Percentiles rank a stretch among this genome's conserved stretches.
phyloP scores from a whole-genome alignment of 371 early-diverging fungal species.

The Lichtheimia ramosa region DNA sequence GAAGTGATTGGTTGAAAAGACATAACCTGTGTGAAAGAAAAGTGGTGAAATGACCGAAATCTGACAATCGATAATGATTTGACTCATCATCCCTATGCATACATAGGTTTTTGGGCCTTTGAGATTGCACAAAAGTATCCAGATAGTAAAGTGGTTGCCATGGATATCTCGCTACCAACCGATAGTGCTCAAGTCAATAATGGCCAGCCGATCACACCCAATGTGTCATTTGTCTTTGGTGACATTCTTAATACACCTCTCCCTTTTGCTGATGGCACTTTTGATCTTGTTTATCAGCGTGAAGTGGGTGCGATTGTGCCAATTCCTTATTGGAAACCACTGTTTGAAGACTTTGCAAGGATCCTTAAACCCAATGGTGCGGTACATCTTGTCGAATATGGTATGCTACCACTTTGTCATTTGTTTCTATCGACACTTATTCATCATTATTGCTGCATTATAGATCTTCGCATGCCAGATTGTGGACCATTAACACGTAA shows the following conservation, averaged over 20 bases:
- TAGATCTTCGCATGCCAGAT: slow-evolving; percentile 24
- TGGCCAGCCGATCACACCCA: background rate
- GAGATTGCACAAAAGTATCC: slow-evolving; percentile 27
- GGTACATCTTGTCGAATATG: slow-evolving; percentile 47
- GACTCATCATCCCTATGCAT: background rate
- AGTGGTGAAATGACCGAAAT: background rate
- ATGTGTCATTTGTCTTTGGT: slow-evolving; percentile 27
- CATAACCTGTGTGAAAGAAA: too few relatives aligned
- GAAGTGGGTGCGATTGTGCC: slow-evolving; percentile 43
- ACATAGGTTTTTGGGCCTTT: slow-evolving; percentile 22
- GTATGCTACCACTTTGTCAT: slow-evolving; percentile 8
- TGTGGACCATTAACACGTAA: slow-evolving; percentile 34
- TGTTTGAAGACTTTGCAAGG: slow-evolving; percentile 38
- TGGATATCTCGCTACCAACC: slow-evolving; percentile 22
- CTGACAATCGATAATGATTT: background rate
- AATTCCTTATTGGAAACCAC: slow-evolving; percentile 30
- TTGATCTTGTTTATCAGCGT: slow-evolving; percentile 67
- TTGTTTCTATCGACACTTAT: background rate
- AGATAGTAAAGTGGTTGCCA: slow-evolving; percentile 29
- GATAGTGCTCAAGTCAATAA: background rate
- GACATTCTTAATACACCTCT: slow-evolving; percentile 23
- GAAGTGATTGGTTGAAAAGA: too few relatives aligned
- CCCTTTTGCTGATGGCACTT: slow-evolving; percentile 44
- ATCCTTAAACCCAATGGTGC: slow-evolving; percentile 45
- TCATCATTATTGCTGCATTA: background rate